Percentiles rank a stretch among this genome's conserved stretches.
These are phyloP conservation scores for Serendipita indica DNA, from an alignment of 768 basidiomycete genomes.

Conservation along the genomic window DNA sequence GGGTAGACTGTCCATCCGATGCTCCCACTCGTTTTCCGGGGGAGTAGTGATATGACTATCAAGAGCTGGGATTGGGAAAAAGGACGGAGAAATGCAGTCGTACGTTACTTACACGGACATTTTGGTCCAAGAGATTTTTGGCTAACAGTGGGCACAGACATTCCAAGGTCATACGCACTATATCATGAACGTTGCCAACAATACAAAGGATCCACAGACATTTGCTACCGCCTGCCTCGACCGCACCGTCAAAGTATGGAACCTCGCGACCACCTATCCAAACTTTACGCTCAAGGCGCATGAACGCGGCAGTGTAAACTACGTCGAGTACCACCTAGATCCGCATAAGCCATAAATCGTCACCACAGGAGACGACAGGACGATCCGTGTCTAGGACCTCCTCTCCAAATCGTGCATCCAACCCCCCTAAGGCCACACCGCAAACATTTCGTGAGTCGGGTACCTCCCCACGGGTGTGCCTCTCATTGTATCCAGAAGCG, in stretches of 20 bases:
- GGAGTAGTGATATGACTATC: slow-evolving; percentile 98
- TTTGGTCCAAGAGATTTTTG: background rate
- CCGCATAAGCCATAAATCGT: slow-evolving; percentile 94
- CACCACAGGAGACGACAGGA: slow-evolving; percentile 93
- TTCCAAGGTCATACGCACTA: slow-evolving; percentile 98
- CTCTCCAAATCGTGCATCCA: slow-evolving; percentile 96
- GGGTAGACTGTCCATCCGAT: slow-evolving; percentile 82
- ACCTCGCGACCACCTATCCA: slow-evolving; percentile 61
- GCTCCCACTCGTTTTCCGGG: slow-evolving; percentile 80
- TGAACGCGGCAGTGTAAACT: slow-evolving; percentile 94
- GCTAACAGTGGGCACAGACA: slow-evolving; percentile 32
- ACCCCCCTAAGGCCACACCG: slow-evolving; percentile 93
- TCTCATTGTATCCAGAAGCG: slow-evolving; percentile 84
- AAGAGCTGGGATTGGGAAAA: slow-evolving; percentile 99
- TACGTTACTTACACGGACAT: background rate
- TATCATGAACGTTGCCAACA: slow-evolving; percentile 96
- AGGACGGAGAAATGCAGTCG: slow-evolving; percentile 51
- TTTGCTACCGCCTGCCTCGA: slow-evolving; percentile 97
- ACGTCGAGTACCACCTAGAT: slow-evolving; percentile 96
- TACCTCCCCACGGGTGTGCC: slow-evolving; percentile 86
- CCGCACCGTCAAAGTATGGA: slow-evolving; percentile 98
- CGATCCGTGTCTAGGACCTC: slow-evolving; percentile 98
- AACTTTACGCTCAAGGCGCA: slow-evolving; percentile 98
- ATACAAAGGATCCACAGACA: slow-evolving; percentile 94
- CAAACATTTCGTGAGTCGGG: slow-evolving; percentile 93